Conservation (phyloP, 805 yeast species). For the Clavispora santaluciae region DNA sequence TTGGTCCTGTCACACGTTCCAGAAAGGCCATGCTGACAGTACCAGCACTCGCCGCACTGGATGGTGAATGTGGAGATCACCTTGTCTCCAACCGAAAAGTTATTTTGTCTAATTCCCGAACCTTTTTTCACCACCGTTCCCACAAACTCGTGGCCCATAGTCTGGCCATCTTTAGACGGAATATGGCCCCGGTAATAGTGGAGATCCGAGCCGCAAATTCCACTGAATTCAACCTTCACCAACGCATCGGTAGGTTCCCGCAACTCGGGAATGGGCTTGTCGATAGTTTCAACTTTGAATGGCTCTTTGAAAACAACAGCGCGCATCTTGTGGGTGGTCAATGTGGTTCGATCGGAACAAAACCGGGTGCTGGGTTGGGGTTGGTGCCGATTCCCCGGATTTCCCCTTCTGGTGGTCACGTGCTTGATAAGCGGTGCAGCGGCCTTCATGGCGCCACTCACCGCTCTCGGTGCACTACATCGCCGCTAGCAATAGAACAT, state of each 20-base stretch:
- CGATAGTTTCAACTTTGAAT: slow-evolving; percentile 33
- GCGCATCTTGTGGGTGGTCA: slow-evolving; percentile 33
- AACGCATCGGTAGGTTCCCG: slow-evolving; percentile 39
- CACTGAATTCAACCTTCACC: slow-evolving; percentile 43
- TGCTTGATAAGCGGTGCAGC: not conserved
- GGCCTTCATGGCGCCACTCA: too few relatives aligned
- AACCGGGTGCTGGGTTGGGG: too few relatives aligned
- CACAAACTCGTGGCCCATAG: slow-evolving; percentile 51
- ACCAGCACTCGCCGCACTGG: slow-evolving; percentile 59
- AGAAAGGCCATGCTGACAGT: slow-evolving; percentile 49
- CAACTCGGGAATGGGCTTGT: slow-evolving; percentile 37
- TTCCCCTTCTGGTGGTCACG: not conserved
- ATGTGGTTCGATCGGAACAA: too few relatives aligned
- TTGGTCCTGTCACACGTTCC: slow-evolving; percentile 51
- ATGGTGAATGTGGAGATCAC: slow-evolving; percentile 45
- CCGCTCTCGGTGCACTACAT: too few relatives aligned
- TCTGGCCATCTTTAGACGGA: slow-evolving; percentile 28
- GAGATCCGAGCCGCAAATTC: slow-evolving; percentile 52
- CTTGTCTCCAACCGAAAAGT: slow-evolving; percentile 41
- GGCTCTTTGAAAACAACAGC: slow-evolving; percentile 49
- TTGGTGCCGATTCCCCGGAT: slow-evolving; percentile 1
- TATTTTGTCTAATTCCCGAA: slow-evolving; percentile 14
- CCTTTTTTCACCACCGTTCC: slow-evolving; percentile 43
- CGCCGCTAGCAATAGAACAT: too few relatives aligned
- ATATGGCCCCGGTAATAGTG: slow-evolving; percentile 53